Evolutionary conservation across 371 early-diverging fungal genomes (phyloP).

Genomic region (Mucor saturninus): DNA sequence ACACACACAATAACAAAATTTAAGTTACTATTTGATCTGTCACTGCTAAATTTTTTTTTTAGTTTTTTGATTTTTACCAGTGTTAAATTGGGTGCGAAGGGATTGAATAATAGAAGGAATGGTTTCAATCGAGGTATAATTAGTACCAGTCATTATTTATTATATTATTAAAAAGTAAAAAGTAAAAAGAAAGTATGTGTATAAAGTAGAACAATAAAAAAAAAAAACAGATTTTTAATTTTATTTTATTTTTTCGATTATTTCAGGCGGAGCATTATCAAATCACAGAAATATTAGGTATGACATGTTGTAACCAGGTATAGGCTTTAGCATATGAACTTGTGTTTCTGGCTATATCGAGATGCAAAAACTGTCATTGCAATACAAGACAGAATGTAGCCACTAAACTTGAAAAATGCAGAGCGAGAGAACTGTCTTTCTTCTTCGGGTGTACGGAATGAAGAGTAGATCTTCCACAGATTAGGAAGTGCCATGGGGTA

Average conservation of each 20-base stretch:
- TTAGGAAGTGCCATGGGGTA: conserved; percentile 66
- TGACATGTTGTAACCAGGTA: conserved; percentile 4
- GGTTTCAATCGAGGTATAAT: conserved; percentile 32
- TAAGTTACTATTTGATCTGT: neutral
- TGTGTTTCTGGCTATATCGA: conserved; percentile 37
- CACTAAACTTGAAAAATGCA: conserved; percentile 80
- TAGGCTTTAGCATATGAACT: conserved; percentile 20
- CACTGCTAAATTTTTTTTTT: neutral
- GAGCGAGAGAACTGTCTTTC: conserved; percentile 75
- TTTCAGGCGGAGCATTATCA: conserved; percentile 2
- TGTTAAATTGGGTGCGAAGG: conserved; percentile 56
- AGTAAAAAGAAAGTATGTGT: neutral
- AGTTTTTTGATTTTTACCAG: conserved; percentile 31
- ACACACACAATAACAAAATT: neutral
- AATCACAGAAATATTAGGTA: conserved; percentile 5
- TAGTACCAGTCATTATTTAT: conserved; percentile 24
- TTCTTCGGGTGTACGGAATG: conserved; percentile 79
- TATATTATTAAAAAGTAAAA: conserved; percentile 6
- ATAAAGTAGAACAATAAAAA: neutral
- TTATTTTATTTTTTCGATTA: neutral
- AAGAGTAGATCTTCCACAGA: conserved; percentile 74
- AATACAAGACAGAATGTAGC: conserved; percentile 71
- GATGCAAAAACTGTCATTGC: conserved; percentile 71
- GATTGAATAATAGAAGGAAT: conserved; percentile 48
- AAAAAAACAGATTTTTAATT: neutral